These are phyloP conservation scores for Phytophthora fragariaefolia DNA, from an alignment of 352 stramenopile genomes.

Conservation along the genomic window DNA sequence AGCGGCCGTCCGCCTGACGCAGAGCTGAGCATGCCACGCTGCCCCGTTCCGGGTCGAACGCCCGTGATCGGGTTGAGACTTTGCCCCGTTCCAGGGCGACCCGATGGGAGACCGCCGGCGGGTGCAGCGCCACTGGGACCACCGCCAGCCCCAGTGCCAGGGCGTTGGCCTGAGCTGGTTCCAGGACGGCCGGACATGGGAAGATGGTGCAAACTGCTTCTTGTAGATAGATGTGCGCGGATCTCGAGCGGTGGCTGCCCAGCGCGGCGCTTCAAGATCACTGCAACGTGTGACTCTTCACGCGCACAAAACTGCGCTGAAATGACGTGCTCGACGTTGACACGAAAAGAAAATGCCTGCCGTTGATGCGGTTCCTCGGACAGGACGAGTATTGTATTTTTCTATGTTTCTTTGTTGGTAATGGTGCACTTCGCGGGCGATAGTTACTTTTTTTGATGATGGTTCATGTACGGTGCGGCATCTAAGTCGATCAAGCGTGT, in stretches of 20 bases:
- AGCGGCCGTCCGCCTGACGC: conserved; percentile 58
- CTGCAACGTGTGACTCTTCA: conserved; percentile 23
- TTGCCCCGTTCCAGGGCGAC: conserved; percentile 66
- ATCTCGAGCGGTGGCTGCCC: conserved; percentile 21
- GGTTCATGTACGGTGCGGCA: too few relatives aligned
- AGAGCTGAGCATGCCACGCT: conserved; percentile 55
- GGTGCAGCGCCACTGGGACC: conserved; percentile 29
- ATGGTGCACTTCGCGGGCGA: too few relatives aligned
- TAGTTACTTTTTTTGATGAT: too few relatives aligned
- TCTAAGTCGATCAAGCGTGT: too few relatives aligned
- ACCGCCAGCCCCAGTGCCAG: conserved; percentile 55
- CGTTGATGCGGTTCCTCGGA: too few relatives aligned
- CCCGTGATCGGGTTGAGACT: conserved; percentile 65
- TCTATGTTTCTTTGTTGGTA: too few relatives aligned
- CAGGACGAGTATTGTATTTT: too few relatives aligned
- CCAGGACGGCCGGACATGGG: conserved; percentile 41
- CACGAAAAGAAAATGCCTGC: too few relatives aligned
- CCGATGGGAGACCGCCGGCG: conserved; percentile 26
- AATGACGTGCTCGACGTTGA: too few relatives aligned
- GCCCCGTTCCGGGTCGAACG: conserved; percentile 57
- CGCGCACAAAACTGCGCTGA: too few relatives aligned
- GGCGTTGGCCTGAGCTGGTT: conserved; percentile 64
- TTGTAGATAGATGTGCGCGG: conserved; percentile 12
- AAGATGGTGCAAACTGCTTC: background rate
- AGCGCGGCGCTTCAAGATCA: conserved; percentile 3